Evolutionary conservation across 1,284 basidiomycete species (phyloP), one percentile per base, ranked within the genome.

Genomic region (Wallemia mellicola): DNA sequence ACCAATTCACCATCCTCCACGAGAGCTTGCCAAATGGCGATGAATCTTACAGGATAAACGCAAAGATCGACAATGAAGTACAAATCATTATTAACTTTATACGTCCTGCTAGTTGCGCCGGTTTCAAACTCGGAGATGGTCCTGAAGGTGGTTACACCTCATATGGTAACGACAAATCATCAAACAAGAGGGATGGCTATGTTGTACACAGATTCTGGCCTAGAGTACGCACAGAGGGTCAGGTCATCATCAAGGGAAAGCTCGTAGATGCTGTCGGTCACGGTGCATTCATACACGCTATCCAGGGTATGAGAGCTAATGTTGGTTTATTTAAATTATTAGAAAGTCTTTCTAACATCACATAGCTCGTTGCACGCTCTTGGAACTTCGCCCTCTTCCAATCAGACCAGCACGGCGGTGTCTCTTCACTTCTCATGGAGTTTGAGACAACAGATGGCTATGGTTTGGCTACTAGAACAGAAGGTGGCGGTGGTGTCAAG

Each of bases 291-390:
- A 77, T 94, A 24, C 86, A 94, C 70, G 92, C 94, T 27, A 92
- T 98, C 69, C 94, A 98, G 71, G 92, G 91, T 66, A 95, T 99
- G 88, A 79, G 89, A 11, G 88, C 91, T 60, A 88, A 99, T 48
- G 38, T 48, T 11, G 22, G 38, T 30, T 17, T 30, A 17, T 30
- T 30, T 7, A 7, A 17, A 5, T 11, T 15, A 48, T 48, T 11
- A 48, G n/a, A 32, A 19, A 32, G 19, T 32, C 19, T 19, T 32
- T 48, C 38, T 48, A 48, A 48, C 38, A 11, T n/a, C 19, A 3
- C 38, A 17, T 22, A 48, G 38, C 22, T 58, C 59, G 27, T 95
- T 63, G 94, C 94, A 2, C 75, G 86, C 19, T 74, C 81, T 24
- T 99, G 94, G 94, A 96, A 96, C 75, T 99, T 98, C 74, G 82